Evolutionary conservation across 2,329 filamentous ascomycete species (phyloP), one percentile per base, ranked within the genome.

Genomic region (Calonectria hawksworthii): DNA sequence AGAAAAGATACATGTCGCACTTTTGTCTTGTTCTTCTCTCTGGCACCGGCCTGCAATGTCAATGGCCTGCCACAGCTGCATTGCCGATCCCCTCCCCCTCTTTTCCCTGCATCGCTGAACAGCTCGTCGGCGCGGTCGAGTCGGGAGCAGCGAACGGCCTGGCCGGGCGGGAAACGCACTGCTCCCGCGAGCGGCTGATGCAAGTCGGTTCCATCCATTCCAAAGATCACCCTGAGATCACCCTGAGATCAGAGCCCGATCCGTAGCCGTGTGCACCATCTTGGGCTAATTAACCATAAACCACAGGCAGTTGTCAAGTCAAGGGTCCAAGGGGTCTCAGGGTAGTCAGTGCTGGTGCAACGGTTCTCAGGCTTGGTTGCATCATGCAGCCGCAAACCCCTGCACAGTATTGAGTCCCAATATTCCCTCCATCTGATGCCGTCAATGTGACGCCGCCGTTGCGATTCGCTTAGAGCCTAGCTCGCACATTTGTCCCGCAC

Each of bases 181-280:
- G 44, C 44, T 47, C 44, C 44, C 44, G 11, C 21, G 21, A 23
- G n/a, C 44, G 74, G 50, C 32, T 56, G 70, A 74, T 77, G 76
- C 74, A 74, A 52, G 66, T 78, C 54, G 65, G 51, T 72, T 54
- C 61, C 36, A 44, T 70, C 47, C 47, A 63, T 73, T 73, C 68
- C 56, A 64, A 18, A 64, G 65, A 75, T 76, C 71, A 69, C 34
- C 73, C 41, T 21, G 41, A 44, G 41, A 34, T 34, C 34, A 9
- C 34, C 4, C 34, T 9, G 28, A 44, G 75, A 67, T 68, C 77
- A 70, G 76, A 41, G 38, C 28, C 34, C 21, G 23, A 34, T 73
- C 34, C 32, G 13, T 71, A 30, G 26, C 32, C 26, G 16, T 68
- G 68, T 26, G 64, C 30, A 52, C 64, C 71, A 71, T 56, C 68